A percentile compares a stretch with the other conserved stretches of the same genome.
phyloP scores from a whole-genome alignment of 305 asterid species.

The Fraxinus sp. region DNA sequence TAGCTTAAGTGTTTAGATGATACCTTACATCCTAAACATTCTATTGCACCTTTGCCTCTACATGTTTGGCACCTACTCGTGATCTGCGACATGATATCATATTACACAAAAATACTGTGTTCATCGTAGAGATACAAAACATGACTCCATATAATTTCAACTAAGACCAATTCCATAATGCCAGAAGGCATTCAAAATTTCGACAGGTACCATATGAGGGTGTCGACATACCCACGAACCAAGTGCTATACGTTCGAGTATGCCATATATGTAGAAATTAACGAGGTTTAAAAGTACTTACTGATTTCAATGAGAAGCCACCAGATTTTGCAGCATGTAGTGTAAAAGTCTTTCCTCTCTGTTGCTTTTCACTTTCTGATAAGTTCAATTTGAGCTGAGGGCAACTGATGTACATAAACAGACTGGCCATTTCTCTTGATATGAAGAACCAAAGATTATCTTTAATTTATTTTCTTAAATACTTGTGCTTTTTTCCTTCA shows the following conservation, averaged over 20 bases:
- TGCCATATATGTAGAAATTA: background rate
- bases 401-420: background rate
- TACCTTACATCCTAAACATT: constrained; percentile 84
- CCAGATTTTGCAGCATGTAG: constrained; percentile 61
- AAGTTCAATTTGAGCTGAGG: constrained; percentile 18
- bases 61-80: constrained; percentile 52
- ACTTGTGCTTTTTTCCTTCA: background rate
- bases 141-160: background rate
- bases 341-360: constrained; percentile 22
- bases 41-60: constrained; percentile 73
- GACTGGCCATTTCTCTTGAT: constrained; percentile 3
- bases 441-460: constrained; percentile 13
- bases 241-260: background rate
- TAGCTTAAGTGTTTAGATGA: background rate
- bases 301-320: constrained; percentile 54
- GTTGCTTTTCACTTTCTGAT: constrained; percentile 26
- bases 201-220: background rate
- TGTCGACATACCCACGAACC: background rate
- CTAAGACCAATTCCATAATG: background rate
- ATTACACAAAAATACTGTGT: background rate
- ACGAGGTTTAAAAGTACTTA: constrained; percentile 17
- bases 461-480: constrained; percentile 26
- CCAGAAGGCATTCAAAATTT: background rate
- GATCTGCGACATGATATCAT: constrained; percentile 31
- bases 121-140: background rate